A percentile compares a stretch with the other conserved stretches of the same genome.
phyloP scores from a whole-genome alignment of 1,139 yeast genomes.

The Zygosaccharomyces pseudobailii region DNA sequence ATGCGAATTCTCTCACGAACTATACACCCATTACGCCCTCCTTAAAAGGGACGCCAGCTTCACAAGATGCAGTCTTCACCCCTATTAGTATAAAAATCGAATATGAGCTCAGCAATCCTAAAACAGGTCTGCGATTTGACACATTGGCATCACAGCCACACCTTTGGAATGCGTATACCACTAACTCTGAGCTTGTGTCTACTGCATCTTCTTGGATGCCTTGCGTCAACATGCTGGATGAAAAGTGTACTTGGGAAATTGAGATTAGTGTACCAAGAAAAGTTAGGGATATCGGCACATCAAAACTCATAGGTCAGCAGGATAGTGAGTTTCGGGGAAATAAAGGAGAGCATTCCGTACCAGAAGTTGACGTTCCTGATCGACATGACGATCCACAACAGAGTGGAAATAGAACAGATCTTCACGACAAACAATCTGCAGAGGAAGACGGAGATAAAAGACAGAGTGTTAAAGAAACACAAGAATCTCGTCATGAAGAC shows the following conservation, averaged over 20 bases:
- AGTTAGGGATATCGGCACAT: constrained; percentile 61
- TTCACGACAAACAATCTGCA: constrained; percentile 20
- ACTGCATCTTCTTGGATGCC: constrained; percentile 97
- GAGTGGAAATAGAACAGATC: constrained; percentile 20
- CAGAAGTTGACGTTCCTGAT: constrained; percentile 14
- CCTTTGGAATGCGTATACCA: constrained; percentile 83
- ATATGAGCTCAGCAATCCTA: constrained; percentile 61
- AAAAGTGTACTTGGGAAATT: constrained; percentile 87
- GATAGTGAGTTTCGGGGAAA: constrained; percentile 3
- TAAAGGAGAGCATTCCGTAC: neutral
- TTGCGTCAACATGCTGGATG: constrained; percentile 85
- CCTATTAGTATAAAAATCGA: constrained; percentile 71
- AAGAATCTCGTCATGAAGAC: constrained; percentile 35
- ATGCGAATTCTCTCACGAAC: constrained; percentile 44
- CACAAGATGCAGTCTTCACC: constrained; percentile 47
- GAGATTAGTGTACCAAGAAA: constrained; percentile 81
- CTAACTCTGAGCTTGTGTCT: constrained; percentile 69
- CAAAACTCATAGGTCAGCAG: constrained; percentile 40
- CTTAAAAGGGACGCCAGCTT: constrained; percentile 39
- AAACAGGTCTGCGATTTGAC: constrained; percentile 70
- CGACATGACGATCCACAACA: constrained; percentile 14
- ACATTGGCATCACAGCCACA: constrained; percentile 36
- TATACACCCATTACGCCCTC: constrained; percentile 44
- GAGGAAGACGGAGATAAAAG: constrained; percentile 27
- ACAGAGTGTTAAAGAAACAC: constrained; percentile 18